phyloP scores from a whole-genome alignment of 2,329 filamentous ascomycete species.

The Fusarium neocosmosporiellum region DNA sequence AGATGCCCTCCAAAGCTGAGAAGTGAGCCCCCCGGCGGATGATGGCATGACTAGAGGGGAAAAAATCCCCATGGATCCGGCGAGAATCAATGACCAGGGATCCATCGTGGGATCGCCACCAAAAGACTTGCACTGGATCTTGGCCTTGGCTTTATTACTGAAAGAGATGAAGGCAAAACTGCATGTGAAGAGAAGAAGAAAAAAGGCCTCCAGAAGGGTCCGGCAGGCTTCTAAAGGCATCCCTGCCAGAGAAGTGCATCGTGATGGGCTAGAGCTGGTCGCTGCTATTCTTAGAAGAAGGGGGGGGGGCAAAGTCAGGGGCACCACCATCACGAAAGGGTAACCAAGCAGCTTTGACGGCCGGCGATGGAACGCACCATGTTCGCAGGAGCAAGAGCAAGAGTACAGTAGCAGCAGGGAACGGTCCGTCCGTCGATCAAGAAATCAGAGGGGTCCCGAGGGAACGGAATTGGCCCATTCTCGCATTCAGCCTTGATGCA shows the following conservation, averaged over 20 bases:
- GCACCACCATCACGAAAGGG: conserved; percentile 36
- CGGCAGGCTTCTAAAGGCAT: conserved; percentile 22
- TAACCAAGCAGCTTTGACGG: conserved; percentile 10
- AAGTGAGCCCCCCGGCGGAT: conserved; percentile 33
- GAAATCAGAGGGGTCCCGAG: no score
- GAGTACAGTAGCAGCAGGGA: conserved; percentile 33
- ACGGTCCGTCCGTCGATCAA: conserved; percentile 43
- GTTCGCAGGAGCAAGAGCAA: conserved; percentile 15
- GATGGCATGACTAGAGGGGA: conserved; percentile 1
- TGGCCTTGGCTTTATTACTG: conserved; percentile 12
- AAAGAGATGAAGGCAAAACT: neutral
- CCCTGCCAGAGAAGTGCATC: conserved; percentile 18
- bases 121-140: conserved; percentile 16
- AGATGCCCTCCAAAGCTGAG: conserved; percentile 36
- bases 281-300: conserved; percentile 43
- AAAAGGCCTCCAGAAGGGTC: conserved; percentile 9
- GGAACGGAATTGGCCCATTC: conserved; percentile 14
- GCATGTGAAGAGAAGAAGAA: conserved; percentile 18
- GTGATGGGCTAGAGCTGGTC: neutral
- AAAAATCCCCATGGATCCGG: conserved; percentile 1
- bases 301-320: conserved; percentile 45
- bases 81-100: conserved; percentile 14
- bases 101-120: conserved; percentile 24
- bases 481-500: conserved; percentile 8
- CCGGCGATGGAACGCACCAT: conserved; percentile 4